Evolutionary conservation across 352 stramenopile genomes (phyloP).

Genomic region (Globisporangium nagaii): DNA sequence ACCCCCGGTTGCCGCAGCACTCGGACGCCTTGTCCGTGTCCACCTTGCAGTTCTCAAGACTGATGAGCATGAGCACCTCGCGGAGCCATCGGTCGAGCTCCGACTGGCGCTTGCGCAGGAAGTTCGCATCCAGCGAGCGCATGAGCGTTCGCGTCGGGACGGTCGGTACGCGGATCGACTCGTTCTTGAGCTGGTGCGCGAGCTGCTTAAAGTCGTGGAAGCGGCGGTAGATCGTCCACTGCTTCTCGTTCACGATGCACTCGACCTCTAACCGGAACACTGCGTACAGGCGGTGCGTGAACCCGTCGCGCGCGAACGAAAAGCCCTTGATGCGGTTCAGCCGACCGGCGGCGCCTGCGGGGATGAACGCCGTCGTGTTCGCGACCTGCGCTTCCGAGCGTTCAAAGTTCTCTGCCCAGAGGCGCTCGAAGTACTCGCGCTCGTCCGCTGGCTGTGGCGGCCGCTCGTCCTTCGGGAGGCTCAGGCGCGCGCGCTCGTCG

Average conservation of each 20-base stretch:
- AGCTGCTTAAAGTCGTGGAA: conserved; percentile 87
- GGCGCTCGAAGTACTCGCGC: conserved; percentile 75
- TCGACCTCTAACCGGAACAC: conserved; percentile 82
- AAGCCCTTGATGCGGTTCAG: conserved; percentile 81
- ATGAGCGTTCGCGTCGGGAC: conserved; percentile 78
- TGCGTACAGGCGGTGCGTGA: conserved; percentile 70
- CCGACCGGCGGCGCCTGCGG: conserved; percentile 51
- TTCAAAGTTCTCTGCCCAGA: conserved; percentile 84
- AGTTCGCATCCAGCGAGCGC: conserved; percentile 76
- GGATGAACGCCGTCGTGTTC: conserved; percentile 67
- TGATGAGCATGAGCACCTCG: conserved; percentile 78
- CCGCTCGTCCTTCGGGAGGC: conserved; percentile 66
- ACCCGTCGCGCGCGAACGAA: conserved; percentile 60
- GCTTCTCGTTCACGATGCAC: conserved; percentile 81
- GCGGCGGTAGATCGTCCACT: conserved; percentile 82
- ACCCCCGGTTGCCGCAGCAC: conserved; percentile 64
- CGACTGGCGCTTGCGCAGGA: conserved; percentile 77
- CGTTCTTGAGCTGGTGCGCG: conserved; percentile 74
- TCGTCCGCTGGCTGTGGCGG: conserved; percentile 66
- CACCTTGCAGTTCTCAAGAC: conserved; percentile 72
- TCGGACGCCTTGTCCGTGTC: conserved; percentile 53
- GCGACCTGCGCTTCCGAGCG: conserved; percentile 62
- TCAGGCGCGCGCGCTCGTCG: conserved; percentile 13
- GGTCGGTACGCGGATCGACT: conserved; percentile 66
- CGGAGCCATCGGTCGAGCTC: conserved; percentile 83